phyloP scores from a whole-genome alignment of 116 monocot genomes.

The Iris pallida region DNA sequence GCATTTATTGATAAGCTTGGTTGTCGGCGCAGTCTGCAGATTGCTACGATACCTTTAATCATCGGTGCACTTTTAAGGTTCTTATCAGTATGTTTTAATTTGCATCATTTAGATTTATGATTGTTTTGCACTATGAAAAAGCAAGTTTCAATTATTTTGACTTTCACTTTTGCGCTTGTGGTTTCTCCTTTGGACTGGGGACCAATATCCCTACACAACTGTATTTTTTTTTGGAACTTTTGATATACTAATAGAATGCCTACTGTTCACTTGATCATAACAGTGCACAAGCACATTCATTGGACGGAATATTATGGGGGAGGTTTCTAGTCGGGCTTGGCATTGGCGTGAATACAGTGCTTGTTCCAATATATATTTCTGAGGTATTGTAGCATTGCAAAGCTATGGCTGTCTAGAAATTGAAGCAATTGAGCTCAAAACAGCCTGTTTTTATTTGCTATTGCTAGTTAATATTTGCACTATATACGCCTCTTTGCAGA shows the following conservation, averaged over 20 bases:
- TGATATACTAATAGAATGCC: background rate
- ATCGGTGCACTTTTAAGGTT: constrained; percentile 83
- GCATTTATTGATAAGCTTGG: constrained; percentile 66
- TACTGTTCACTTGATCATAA: constrained; percentile 1
- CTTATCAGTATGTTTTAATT: constrained; percentile 1
- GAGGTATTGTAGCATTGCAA: constrained; percentile 44
- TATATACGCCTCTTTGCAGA: too few relatives aligned
- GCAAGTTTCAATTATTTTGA: background rate
- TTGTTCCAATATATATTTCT: constrained; percentile 82
- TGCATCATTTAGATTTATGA: background rate
- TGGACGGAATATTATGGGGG: constrained; percentile 78
- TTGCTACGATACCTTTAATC: constrained; percentile 71
- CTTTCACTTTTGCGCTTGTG: background rate
- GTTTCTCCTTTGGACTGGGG: background rate
- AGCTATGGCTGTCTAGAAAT: too few relatives aligned
- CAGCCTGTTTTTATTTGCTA: too few relatives aligned
- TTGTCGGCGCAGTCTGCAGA: constrained; percentile 68
- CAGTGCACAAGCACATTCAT: constrained; percentile 86
- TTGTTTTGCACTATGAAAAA: too few relatives aligned
- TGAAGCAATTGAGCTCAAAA: too few relatives aligned
- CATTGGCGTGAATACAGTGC: constrained; percentile 83
- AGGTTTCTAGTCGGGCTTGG: constrained; percentile 92
- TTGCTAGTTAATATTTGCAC: too few relatives aligned
- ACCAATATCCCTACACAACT: background rate
- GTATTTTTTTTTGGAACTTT: background rate